phyloP scores from a whole-genome alignment of 73 alveolate genomes.

The Stentor roeselii region DNA sequence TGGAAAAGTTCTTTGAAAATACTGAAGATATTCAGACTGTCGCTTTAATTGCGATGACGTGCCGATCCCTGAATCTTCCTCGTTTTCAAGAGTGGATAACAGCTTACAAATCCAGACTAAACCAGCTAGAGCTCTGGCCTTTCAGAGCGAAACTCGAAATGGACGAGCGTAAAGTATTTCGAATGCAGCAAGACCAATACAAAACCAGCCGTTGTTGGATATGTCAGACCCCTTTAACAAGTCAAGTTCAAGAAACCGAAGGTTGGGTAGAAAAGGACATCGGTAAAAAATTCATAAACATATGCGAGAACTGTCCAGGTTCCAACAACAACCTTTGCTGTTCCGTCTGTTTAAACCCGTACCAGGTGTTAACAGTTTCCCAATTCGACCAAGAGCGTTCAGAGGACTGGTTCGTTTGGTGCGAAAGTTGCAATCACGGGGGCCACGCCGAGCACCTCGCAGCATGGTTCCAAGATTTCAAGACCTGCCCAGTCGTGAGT shows the following conservation, averaged over 20 bases:
- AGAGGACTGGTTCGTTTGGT: constrained; percentile 27
- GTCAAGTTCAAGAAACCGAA: neutral
- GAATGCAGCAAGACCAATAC: neutral
- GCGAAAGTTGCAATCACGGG: constrained; percentile 26
- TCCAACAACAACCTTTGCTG: neutral
- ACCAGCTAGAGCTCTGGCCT: neutral
- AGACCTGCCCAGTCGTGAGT: constrained; percentile 5
- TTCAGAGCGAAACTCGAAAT: constrained; percentile 17
- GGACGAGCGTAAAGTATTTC: neutral
- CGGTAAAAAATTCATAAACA: neutral
- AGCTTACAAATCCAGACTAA: neutral
- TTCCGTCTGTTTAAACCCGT: neutral
- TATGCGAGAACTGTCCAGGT: neutral
- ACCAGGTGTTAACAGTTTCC: neutral
- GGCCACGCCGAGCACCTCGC: constrained; percentile 24
- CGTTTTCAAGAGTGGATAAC: neutral
- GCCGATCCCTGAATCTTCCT: neutral
- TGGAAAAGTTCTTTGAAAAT: neutral
- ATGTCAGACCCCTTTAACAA: neutral
- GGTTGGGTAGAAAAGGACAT: neutral
- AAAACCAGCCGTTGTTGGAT: neutral
- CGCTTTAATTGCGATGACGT: neutral
- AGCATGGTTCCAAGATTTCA: neutral
- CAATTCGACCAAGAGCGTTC: neutral
- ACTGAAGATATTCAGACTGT: constrained; percentile 11